Conservation (phyloP, 352 stramenopile genomes). For the Phytopythium ostracodes region DNA sequence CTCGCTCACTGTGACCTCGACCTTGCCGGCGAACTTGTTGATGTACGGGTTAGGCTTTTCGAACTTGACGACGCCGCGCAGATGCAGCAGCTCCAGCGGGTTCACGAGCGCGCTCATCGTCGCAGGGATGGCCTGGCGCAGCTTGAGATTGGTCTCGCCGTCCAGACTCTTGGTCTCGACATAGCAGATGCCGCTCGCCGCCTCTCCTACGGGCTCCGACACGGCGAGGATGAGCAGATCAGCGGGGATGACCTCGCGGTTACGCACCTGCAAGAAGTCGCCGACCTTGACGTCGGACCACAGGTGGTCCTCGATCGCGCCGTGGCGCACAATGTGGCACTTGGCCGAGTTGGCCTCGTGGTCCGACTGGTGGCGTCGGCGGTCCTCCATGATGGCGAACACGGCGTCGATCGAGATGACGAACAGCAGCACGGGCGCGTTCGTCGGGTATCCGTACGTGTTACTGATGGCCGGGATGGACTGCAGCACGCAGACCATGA, state of each 20-base stretch:
- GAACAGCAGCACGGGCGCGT: conserved; percentile 79
- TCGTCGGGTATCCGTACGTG: conserved; percentile 78
- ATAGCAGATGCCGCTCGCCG: conserved; percentile 82
- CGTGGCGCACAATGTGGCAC: conserved; percentile 67
- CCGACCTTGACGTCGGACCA: conserved; percentile 85
- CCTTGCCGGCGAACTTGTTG: conserved; percentile 85
- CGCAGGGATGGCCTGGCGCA: conserved; percentile 62
- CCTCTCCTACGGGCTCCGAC: conserved; percentile 58
- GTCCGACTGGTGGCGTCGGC: conserved; percentile 73
- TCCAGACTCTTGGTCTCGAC: conserved; percentile 91
- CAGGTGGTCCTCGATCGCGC: conserved; percentile 64
- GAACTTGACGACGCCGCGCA: conserved; percentile 60
- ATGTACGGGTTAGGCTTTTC: conserved; percentile 86
- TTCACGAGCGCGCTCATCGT: conserved; percentile 66
- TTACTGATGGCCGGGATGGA: conserved; percentile 78
- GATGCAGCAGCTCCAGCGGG: conserved; percentile 39
- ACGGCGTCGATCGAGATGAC: conserved; percentile 90
- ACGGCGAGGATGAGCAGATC: conserved; percentile 83
- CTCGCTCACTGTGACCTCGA: conserved; percentile 68
- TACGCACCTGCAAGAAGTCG: conserved; percentile 73
- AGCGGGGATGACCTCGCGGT: conserved; percentile 80
- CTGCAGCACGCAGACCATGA: conserved; percentile 89
- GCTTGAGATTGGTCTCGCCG: conserved; percentile 92
- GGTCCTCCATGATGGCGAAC: conserved; percentile 88
- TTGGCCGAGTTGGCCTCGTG: conserved; percentile 72